Conservation (phyloP, 805 yeast genomes). For the Hanseniaspora pseudoguilliermondii region DNA sequence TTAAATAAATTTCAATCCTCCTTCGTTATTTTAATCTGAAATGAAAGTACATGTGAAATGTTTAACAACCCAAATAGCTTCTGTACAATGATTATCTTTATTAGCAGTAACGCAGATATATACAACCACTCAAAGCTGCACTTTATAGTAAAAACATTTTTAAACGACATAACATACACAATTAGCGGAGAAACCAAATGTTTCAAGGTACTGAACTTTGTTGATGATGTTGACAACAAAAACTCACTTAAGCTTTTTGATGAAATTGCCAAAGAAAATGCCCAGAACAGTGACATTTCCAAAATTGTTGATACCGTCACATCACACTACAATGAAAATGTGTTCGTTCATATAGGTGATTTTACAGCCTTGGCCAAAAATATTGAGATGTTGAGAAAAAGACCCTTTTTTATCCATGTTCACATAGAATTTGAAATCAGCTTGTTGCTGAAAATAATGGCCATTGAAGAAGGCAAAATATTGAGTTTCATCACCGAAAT, state of each 20-base stretch:
- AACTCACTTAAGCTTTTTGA: not conserved
- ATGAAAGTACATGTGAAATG: not conserved
- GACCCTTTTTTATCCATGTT: constrained; percentile 78
- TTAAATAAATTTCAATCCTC: too few relatives aligned
- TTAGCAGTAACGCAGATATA: constrained; percentile 3
- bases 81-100: not conserved
- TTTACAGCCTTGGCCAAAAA: constrained; percentile 30
- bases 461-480: constrained; percentile 11
- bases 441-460: constrained; percentile 17
- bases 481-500: not conserved
- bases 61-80: not conserved
- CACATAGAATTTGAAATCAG: constrained; percentile 67
- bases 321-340: constrained; percentile 47
- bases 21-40: not conserved
- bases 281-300: not conserved
- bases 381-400: constrained; percentile 33
- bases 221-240: not conserved
- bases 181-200: not conserved
- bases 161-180: not conserved
- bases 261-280: not conserved
- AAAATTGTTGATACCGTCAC: constrained; percentile 50
- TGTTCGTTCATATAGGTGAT: constrained; percentile 41
- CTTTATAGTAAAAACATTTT: not conserved
- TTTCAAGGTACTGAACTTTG: not conserved
- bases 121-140: not conserved